phyloP scores from a whole-genome alignment of 2,329 filamentous ascomycete genomes.

The Clonostachys byssicola region DNA sequence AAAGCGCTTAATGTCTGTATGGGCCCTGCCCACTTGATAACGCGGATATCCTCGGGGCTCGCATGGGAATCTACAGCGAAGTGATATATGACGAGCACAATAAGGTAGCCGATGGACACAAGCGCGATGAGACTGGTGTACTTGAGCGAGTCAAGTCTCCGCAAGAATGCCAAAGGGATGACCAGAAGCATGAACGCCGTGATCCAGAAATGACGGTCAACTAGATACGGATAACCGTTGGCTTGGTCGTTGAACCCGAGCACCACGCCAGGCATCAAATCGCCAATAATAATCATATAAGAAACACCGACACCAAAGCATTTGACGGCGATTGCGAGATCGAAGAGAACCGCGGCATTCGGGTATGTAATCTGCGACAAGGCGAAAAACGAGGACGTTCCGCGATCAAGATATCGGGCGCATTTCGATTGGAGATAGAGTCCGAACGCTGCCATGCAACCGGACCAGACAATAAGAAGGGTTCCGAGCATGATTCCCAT shows the following conservation, averaged over 20 bases:
- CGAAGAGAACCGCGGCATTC: slow-evolving; percentile 91
- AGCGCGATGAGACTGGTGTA: slow-evolving; percentile 93
- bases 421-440: slow-evolving; percentile 93
- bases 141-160: slow-evolving; percentile 89
- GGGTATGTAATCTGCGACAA: slow-evolving; percentile 95
- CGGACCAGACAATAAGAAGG: slow-evolving; percentile 87
- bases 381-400: slow-evolving; percentile 90
- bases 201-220: slow-evolving; percentile 95
- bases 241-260: slow-evolving; percentile 69
- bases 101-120: slow-evolving; percentile 89
- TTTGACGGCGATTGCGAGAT: slow-evolving; percentile 93
- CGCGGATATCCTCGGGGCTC: slow-evolving; percentile 69
- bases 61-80: slow-evolving; percentile 76
- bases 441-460: slow-evolving; percentile 82
- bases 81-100: slow-evolving; percentile 89
- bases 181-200: slow-evolving; percentile 96
- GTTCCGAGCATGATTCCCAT: slow-evolving; percentile 88
- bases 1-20: slow-evolving; percentile 79
- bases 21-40: slow-evolving; percentile 75
- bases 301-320: slow-evolving; percentile 97
- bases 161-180: slow-evolving; percentile 89
- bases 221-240: slow-evolving; percentile 63
- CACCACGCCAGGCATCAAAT: slow-evolving; percentile 94
- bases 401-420: slow-evolving; percentile 87
- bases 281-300: slow-evolving; percentile 97